phyloP scores from a whole-genome alignment of 768 basidiomycete species.

The Auriscalpium vulgare region DNA sequence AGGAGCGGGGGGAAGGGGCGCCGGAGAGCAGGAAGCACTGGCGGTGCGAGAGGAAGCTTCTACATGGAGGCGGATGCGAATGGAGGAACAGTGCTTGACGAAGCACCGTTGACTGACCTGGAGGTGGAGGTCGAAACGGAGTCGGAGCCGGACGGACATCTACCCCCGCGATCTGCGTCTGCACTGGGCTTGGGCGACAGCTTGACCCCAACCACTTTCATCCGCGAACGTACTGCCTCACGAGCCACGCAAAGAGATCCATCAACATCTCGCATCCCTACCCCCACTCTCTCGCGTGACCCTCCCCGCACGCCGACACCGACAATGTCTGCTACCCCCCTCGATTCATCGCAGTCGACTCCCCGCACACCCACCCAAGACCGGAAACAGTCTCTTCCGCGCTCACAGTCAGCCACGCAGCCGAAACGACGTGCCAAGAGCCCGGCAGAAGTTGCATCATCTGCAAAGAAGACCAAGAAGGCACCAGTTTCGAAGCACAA shows the following conservation, averaged over 20 bases:
- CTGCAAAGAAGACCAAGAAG: constrained; percentile 30
- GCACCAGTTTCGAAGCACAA: constrained; percentile 27
- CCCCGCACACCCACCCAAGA: constrained; percentile 7
- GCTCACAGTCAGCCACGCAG: constrained; percentile 12
- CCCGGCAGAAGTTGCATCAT: constrained; percentile 32
- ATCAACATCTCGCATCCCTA: constrained; percentile 13
- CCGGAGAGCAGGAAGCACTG: constrained; percentile 55
- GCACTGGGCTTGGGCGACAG: constrained; percentile 1
- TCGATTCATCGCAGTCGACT: constrained; percentile 26
- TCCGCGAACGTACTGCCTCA: background rate
- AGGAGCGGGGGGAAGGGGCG: constrained; percentile 7
- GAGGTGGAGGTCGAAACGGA: constrained; percentile 44
- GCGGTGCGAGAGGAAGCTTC: constrained; percentile 50
- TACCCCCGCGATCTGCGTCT: background rate
- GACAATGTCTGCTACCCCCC: constrained; percentile 25
- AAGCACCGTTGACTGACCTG: constrained; percentile 66
- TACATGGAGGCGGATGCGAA: constrained; percentile 55
- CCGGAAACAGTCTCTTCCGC: constrained; percentile 13
- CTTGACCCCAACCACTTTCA: background rate
- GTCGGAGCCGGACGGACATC: constrained; percentile 21
- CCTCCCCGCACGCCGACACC: constrained; percentile 37
- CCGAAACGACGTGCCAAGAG: constrained; percentile 39
- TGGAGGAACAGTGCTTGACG: constrained; percentile 59
- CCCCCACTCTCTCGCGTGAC: constrained; percentile 28
- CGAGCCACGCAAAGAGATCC: background rate